phyloP scores from a whole-genome alignment of 2,329 filamentous ascomycete species.

The Pseudocercospora fijiensis region DNA sequence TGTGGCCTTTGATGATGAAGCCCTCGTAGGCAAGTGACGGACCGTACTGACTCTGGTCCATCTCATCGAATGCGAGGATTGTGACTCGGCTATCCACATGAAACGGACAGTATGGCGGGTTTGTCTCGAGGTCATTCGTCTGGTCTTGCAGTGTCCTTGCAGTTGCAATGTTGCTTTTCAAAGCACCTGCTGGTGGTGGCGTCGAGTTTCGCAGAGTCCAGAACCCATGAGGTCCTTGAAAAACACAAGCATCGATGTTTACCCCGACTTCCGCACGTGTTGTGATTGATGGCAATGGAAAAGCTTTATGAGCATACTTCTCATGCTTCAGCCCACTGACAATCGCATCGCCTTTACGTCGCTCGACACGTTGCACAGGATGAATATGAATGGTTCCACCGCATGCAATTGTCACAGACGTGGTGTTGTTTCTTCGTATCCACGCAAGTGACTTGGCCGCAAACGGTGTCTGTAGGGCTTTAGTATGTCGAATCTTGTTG shows the following conservation, averaged over 20 bases:
- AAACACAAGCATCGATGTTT: constrained; percentile 27
- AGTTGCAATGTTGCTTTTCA: constrained; percentile 2
- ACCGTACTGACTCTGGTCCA: constrained; percentile 21
- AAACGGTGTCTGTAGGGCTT: constrained; percentile 49
- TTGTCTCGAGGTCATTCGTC: constrained; percentile 64
- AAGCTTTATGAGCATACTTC: constrained; percentile 29
- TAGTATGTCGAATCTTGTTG: constrained; percentile 67
- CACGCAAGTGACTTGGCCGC: constrained; percentile 61
- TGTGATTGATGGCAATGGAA: constrained; percentile 29
- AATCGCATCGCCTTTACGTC: constrained; percentile 46
- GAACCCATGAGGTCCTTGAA: constrained; percentile 38
- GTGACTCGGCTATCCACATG: constrained; percentile 84
- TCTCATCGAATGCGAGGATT: constrained; percentile 64
- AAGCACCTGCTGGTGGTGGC: constrained; percentile 8
- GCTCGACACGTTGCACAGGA: constrained; percentile 53
- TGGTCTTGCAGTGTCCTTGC: neutral
- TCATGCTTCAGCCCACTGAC: constrained; percentile 48
- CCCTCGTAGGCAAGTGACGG: constrained; percentile 11
- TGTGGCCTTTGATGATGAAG: constrained; percentile 30
- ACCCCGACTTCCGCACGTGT: constrained; percentile 14
- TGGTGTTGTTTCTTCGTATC: constrained; percentile 62
- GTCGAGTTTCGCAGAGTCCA: constrained; percentile 41
- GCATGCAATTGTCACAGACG: constrained; percentile 64
- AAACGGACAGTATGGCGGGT: constrained; percentile 92
- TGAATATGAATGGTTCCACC: constrained; percentile 67